phyloP scores from a whole-genome alignment of 2,329 filamentous ascomycete genomes.

The Venturia oleaginea region DNA sequence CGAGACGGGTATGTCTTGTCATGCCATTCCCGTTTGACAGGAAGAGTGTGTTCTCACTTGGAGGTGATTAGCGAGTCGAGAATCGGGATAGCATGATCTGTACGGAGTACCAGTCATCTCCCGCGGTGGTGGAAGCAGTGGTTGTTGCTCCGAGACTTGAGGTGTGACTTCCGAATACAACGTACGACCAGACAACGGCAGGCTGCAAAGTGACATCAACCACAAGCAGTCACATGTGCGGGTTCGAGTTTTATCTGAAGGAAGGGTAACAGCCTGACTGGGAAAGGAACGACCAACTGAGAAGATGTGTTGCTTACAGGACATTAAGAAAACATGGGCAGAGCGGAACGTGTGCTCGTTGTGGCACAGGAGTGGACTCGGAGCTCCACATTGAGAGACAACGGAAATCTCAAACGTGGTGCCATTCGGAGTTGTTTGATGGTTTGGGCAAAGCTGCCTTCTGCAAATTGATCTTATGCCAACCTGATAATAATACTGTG shows the following conservation, averaged over 20 bases:
- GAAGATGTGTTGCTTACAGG: no score
- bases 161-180: neutral
- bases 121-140: neutral
- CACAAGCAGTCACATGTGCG: neutral
- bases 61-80: neutral
- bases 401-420: neutral
- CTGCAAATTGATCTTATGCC: neutral
- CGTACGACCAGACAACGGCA: neutral
- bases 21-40: neutral
- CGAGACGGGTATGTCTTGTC: neutral
- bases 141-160: neutral
- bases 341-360: neutral
- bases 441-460: neutral
- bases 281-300: neutral
- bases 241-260: neutral
- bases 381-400: neutral
- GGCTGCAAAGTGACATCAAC: neutral
- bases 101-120: neutral
- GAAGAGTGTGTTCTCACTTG: neutral
- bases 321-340: no score
- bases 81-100: neutral
- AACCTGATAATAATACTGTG: no score
- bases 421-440: neutral
- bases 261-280: neutral
- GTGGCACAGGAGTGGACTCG: neutral